Base-by-base conservation (phyloP, 805 yeast species). In the Ogataea ramenticola region DNA sequence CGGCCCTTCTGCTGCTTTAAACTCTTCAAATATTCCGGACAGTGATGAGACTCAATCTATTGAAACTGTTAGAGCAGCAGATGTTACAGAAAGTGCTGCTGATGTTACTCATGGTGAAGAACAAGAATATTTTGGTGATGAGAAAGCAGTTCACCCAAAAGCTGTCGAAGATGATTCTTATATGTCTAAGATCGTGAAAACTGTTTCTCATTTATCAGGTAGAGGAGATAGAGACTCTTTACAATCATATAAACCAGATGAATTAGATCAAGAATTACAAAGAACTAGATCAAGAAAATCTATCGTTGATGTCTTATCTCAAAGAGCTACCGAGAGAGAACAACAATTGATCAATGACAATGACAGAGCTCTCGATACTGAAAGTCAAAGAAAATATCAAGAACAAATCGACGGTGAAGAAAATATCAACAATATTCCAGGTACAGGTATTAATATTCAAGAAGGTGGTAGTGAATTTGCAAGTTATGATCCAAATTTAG, bases 401-500 rank as follows among this genome's bases (percentile, higher is more conserved):
- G 41, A 40, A 32, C 38, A 44, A 39, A n/a, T 15, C 15, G 43
- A 39, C 3, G 24, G 21, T 6, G 19, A 42, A 14, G 31, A 11
- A 15, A 42, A 44, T 34, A 39, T 16, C 14, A 29, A 42, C 11
- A 36, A 44, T 29, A 44, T 44, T 32, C 47, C 47, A 20, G 42
- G 45, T 20, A 36, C 45, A 20, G 40, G 39, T 10, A 44, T 44
- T 21, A 30, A 36, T 20, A 39, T 40, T 21, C 42, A 29, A 33
- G 22, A 27, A 10, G 74, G 68, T 44, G 86, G 86, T 24, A 66
- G 65, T 9, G 84, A 80, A 52, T 79, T 74, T 55, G 63, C 64
- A 29, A 56, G 59, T 5, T 60, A 77, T 10, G 86, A 82, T 52
- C 86, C 86, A 0, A 86, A 82, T 52, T 62, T 82, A 40, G 79